Percentiles rank a stretch among this genome's conserved stretches.
These are phyloP conservation scores for Phaeomoniella chlamydospora DNA, from an alignment of 2,329 filamentous ascomycete species.

Conservation along the genomic window DNA sequence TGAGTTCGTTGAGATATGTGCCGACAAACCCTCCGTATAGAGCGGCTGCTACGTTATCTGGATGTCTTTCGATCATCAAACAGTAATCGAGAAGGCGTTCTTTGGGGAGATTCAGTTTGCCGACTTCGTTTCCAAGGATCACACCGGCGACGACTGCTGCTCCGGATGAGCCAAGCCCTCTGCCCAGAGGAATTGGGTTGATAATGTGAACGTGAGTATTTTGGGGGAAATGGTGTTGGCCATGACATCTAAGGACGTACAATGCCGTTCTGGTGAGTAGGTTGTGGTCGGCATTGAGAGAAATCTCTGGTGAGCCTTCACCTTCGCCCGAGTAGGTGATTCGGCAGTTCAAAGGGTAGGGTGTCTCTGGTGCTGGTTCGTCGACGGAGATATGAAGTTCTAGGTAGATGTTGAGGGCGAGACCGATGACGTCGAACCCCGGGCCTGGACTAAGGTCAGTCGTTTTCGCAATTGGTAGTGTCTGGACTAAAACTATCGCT, in stretches of 20 bases:
- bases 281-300: constrained; percentile 72
- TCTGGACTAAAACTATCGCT: too few species aligned
- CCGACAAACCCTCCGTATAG: constrained; percentile 94
- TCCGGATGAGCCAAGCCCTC: constrained; percentile 87
- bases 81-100: constrained; percentile 88
- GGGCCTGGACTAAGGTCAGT: constrained; percentile 33
- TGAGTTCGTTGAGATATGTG: constrained; percentile 85
- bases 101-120: constrained; percentile 53
- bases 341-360: constrained; percentile 52
- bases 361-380: constrained; percentile 12
- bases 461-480: too few species aligned
- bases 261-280: constrained; percentile 87
- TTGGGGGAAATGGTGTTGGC: constrained; percentile 66
- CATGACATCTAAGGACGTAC: constrained; percentile 87
- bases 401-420: constrained; percentile 86
- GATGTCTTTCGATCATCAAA: constrained; percentile 82
- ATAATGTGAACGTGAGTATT: constrained; percentile 88
- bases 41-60: constrained; percentile 88
- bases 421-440: constrained; percentile 90
- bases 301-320: constrained; percentile 56
- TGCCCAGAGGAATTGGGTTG: constrained; percentile 86
- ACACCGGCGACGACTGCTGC: constrained; percentile 92
- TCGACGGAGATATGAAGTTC: constrained; percentile 73
- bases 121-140: constrained; percentile 80
- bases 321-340: constrained; percentile 83